Evolutionary conservation across 306 rosid genomes (phyloP).

Genomic region (Citrullus mucosospermus): DNA sequence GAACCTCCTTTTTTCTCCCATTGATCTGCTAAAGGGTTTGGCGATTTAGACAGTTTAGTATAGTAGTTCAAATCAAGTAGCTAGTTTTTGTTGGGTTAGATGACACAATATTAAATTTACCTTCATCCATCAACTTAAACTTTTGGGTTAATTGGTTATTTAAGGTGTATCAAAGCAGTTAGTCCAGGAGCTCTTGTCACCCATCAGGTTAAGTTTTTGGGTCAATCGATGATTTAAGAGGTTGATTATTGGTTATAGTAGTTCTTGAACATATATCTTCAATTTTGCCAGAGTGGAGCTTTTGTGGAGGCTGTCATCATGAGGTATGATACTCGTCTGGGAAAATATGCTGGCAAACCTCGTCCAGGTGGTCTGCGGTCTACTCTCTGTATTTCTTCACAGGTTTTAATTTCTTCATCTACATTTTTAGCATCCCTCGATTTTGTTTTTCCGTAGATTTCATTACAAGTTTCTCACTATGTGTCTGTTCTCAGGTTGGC

Average conservation of each 20-base stretch:
- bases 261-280: neutral
- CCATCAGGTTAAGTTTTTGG: too few relatives aligned
- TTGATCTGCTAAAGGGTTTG: neutral
- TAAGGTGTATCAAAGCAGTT: neutral
- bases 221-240: too few relatives aligned
- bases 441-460: neutral
- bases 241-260: neutral
- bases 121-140: too few relatives aligned
- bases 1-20: neutral
- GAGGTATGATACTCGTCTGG: slow-evolving; percentile 76
- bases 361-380: slow-evolving; percentile 72
- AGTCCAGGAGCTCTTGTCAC: too few relatives aligned
- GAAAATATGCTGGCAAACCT: slow-evolving; percentile 66
- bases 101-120: too few relatives aligned
- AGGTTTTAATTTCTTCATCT: slow-evolving; percentile 25
- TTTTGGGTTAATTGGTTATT: too few relatives aligned
- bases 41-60: neutral
- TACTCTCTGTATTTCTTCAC: slow-evolving; percentile 82
- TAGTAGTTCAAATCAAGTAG: neutral
- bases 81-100: neutral
- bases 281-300: slow-evolving; percentile 38
- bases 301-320: slow-evolving; percentile 84
- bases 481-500: slow-evolving; percentile 42
- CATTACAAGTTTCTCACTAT: neutral
- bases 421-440: neutral